Base-by-base conservation (phyloP, 2,329 filamentous ascomycete species). In the Dothiorella sarmentorum region DNA sequence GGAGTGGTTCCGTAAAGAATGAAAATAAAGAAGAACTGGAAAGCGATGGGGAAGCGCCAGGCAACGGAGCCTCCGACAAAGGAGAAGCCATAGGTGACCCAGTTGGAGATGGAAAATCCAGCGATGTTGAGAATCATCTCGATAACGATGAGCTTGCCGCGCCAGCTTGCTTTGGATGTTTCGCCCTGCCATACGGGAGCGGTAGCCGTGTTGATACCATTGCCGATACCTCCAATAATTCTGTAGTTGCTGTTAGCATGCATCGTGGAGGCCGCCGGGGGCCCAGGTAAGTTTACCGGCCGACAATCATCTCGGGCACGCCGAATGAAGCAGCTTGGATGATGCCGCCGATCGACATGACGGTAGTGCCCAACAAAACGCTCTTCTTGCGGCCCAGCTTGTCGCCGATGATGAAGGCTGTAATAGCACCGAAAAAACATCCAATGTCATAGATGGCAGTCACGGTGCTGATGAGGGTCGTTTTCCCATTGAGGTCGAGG, bases 391-490 rank as follows among this genome's bases (percentile, higher is more conserved):
- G 69, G 3, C 80, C 80, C 1, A 81, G 68, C 2, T 63, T 66
- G 40, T 82, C 80, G 18, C 80, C 80, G 24, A 78, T 65, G 13
- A 72, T 66, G 56, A 83, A 79, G n/a, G 78, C 75, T 2, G 76
- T 63, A 27, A 82, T 70, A 2, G 76, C 82, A 15, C 83, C 84
- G 42, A 85, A 70, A 67, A 85, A 85, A 65, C 82, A 85, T 7
- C 82, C 82, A 29, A 85, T 74, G 62, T 85, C 80, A 66, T 85
- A 84, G 56, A 84, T 79, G 2, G 82, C 81, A 0, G 80, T 82
- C 10, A 83, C 79, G 0, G 80, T 82, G n/a, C 71, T 66, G 62
- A 76, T 62, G 55, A 69, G 69, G 53, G 69, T 75, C 63, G 68
- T 74, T 29, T 71, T 71, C 3, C 76, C 75, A 27, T 67, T 69